Evolutionary conservation across 768 basidiomycete species (phyloP).

Genomic region (Tricholomella constricta): DNA sequence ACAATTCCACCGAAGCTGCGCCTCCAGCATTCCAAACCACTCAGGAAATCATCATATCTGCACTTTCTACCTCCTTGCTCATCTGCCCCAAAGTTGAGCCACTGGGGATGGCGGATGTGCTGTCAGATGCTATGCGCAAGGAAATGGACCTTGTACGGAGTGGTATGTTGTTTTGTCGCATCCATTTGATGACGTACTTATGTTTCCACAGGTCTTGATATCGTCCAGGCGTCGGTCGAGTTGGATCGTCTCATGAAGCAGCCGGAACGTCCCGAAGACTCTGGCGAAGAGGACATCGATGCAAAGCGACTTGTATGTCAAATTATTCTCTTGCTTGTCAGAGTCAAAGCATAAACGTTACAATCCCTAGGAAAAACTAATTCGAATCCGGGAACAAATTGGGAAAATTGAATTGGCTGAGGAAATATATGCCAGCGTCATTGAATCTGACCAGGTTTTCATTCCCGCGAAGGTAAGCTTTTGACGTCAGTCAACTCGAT

Average conservation of each 20-base stretch:
- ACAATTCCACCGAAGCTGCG: constrained; percentile 21
- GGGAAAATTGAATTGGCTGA: constrained; percentile 21
- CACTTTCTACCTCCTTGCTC: constrained; percentile 23
- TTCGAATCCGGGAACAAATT: constrained; percentile 7
- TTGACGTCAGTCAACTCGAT: neutral
- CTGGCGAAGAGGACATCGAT: neutral
- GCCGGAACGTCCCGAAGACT: neutral
- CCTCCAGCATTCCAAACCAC: constrained; percentile 25
- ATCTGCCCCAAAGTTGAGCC: constrained; percentile 30
- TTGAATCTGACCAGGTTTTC: constrained; percentile 8
- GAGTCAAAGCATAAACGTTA: neutral
- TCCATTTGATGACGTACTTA: neutral
- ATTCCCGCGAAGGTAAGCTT: constrained; percentile 6
- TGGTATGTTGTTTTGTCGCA: neutral
- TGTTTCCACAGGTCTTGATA: constrained; percentile 2
- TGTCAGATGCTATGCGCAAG: constrained; percentile 16
- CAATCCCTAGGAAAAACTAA: neutral
- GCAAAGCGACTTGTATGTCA: neutral
- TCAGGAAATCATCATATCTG: constrained; percentile 28
- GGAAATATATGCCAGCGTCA: constrained; percentile 16
- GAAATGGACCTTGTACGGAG: constrained; percentile 12
- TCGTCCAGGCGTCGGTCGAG: neutral
- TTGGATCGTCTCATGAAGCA: constrained; percentile 9
- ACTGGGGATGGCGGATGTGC: constrained; percentile 22
- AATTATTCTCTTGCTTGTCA: neutral